A percentile compares a stretch with the other conserved stretches of the same genome.
These are phyloP conservation scores for Naegleria lovaniensis DNA, from an alignment of 208 protist genomes.

Conservation along the genomic window DNA sequence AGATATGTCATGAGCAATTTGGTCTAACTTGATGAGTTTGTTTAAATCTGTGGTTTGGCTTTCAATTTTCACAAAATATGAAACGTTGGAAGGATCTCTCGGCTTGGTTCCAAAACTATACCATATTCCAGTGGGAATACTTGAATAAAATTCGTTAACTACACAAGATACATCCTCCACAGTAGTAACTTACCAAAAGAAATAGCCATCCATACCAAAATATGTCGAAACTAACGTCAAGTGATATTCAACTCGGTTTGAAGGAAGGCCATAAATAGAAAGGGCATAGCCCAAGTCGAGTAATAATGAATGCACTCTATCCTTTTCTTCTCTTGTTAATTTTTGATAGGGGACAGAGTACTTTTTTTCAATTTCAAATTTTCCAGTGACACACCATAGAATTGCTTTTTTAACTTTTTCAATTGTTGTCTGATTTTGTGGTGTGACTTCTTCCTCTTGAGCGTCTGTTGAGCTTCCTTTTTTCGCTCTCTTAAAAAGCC, in stretches of 20 bases:
- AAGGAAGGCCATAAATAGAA: not conserved
- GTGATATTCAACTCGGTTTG: not conserved
- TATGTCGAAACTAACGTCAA: not conserved
- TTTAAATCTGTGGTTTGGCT: not conserved
- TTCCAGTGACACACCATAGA: not conserved
- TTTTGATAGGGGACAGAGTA: not conserved
- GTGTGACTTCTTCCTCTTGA: not conserved
- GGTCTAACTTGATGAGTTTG: not conserved
- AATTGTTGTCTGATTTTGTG: not conserved
- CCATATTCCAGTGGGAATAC: conserved; percentile 14
- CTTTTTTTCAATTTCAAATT: not conserved
- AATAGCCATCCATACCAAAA: conserved; percentile 2
- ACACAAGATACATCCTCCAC: too few relatives aligned
- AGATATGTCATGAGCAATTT: not conserved
- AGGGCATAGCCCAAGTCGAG: conserved; percentile 12
- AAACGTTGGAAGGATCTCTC: not conserved
- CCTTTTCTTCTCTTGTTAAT: conserved; percentile 14
- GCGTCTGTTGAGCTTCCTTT: not conserved
- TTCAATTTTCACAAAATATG: conserved; percentile 8
- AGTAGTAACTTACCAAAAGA: not conserved
- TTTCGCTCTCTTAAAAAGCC: not conserved
- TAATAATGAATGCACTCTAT: not conserved
- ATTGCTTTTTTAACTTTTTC: not conserved
- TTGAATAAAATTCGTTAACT: too few relatives aligned
- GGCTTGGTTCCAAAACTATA: not conserved